Evolutionary conservation across 192 early-diverging fungal genomes (phyloP).

Genomic region (Coemansia sp.): DNA sequence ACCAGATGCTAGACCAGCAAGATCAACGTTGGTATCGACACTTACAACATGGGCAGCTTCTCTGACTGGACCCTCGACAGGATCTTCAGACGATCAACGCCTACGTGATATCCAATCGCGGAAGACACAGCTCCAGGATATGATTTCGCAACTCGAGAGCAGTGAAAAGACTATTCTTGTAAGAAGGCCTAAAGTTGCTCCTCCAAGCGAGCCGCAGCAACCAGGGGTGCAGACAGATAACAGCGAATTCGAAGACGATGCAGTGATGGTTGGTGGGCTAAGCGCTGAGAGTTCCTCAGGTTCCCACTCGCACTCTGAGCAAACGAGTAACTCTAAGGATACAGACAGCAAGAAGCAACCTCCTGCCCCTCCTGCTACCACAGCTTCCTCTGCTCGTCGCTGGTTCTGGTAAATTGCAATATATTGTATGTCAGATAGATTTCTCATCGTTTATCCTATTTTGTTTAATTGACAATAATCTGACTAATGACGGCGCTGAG

Average conservation of each 20-base stretch:
- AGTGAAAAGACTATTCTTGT: constrained; percentile 35
- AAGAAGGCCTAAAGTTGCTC: not conserved
- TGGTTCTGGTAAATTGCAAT: constrained; percentile 36
- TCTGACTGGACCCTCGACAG: constrained; percentile 15
- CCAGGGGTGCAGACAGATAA: constrained; percentile 14
- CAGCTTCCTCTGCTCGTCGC: constrained; percentile 29
- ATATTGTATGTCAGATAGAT: not conserved
- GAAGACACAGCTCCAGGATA: constrained; percentile 41
- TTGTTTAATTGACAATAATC: not conserved
- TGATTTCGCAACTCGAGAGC: constrained; percentile 45
- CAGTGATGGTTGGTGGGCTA: constrained; percentile 39
- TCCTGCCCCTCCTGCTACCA: not conserved
- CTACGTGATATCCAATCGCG: constrained; percentile 42
- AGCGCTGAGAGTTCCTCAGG: constrained; percentile 15
- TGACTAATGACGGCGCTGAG: constrained; percentile 21
- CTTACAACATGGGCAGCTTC: constrained; percentile 40
- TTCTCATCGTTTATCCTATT: not conserved
- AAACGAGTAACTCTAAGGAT: constrained; percentile 1
- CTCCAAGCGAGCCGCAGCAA: not conserved
- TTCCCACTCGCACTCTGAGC: not conserved
- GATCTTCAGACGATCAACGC: constrained; percentile 32
- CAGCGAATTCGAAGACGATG: constrained; percentile 48
- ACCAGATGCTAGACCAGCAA: not conserved
- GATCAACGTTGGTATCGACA: constrained; percentile 21
- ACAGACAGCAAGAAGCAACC: constrained; percentile 3